Evolutionary conservation across 805 yeast species (phyloP).

Genomic region (Yarrowia keelungensis): DNA sequence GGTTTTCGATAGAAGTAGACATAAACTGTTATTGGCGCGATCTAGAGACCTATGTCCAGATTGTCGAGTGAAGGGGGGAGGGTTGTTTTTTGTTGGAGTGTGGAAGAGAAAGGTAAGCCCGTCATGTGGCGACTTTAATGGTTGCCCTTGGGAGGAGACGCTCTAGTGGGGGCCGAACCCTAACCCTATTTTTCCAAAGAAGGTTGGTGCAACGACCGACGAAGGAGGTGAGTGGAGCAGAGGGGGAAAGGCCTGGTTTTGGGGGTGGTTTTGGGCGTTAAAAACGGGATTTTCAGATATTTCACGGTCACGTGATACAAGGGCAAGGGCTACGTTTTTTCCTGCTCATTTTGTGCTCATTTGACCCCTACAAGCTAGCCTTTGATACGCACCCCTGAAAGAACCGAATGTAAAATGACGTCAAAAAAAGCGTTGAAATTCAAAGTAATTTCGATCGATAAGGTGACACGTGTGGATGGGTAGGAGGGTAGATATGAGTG

Average conservation of each 20-base stretch:
- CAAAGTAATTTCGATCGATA: too few species aligned
- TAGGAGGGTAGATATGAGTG: too few species aligned
- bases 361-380: not conserved
- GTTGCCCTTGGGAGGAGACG: constrained; percentile 15
- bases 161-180: constrained; percentile 15
- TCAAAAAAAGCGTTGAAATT: not conserved
- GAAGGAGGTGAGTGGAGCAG: constrained; percentile 1
- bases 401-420: constrained; percentile 25
- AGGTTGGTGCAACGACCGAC: constrained; percentile 10
- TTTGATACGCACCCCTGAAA: constrained; percentile 20
- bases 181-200: constrained; percentile 17
- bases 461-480: too few species aligned
- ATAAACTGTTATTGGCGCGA: constrained; percentile 49
- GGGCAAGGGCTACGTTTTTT: not conserved
- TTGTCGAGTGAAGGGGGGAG: constrained; percentile 6
- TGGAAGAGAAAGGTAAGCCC: constrained; percentile 17
- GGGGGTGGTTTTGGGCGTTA: too few species aligned
- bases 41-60: constrained; percentile 24
- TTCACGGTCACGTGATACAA: too few species aligned
- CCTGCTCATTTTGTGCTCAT: not conserved
- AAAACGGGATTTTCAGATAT: too few species aligned
- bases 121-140: constrained; percentile 35
- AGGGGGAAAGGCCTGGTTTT: too few species aligned
- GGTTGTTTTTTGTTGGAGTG: constrained; percentile 3
- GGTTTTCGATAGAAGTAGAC: constrained; percentile 81